Conservation (phyloP, 345 rosid species). For the Eucalyptus decipiens region DNA sequence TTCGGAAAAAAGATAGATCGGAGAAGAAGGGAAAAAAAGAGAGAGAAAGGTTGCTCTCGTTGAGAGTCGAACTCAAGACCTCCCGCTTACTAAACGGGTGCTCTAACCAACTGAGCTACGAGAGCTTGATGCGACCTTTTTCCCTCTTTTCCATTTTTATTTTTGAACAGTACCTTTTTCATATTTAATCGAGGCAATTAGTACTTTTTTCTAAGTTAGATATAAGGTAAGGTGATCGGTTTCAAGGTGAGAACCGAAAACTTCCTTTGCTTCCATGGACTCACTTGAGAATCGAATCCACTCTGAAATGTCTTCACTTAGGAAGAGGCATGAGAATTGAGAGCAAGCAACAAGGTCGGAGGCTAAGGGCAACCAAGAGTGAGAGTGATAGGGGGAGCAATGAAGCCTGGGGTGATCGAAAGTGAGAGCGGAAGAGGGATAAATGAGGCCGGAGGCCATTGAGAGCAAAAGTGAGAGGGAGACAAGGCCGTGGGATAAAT, state of each 20-base stretch:
- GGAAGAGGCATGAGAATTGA: too few relatives aligned
- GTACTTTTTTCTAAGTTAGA: not conserved
- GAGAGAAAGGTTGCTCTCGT: constrained; percentile 26
- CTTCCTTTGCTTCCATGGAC: too few relatives aligned
- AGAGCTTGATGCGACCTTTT: not conserved
- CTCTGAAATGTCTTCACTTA: too few relatives aligned
- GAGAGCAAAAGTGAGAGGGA: not conserved
- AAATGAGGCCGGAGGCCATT: fast-evolving
- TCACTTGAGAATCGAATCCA: fast-evolving
- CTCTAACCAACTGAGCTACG: constrained; percentile 13
- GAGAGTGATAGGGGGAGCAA: not conserved
- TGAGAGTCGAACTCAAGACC: constrained; percentile 95
- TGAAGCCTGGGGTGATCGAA: fast-evolving
- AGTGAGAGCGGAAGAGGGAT: not conserved
- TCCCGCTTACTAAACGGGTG: constrained; percentile 95
- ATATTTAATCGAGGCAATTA: not conserved
- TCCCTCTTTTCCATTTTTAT: fast-evolving
- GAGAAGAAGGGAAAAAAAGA: not conserved
- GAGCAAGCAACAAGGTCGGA: fast-evolving
- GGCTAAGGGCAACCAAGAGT: fast-evolving
- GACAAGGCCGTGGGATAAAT: fast-evolving
- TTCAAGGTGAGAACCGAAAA: fast-evolving
- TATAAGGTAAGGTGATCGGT: not conserved
- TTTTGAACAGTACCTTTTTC: fast-evolving
- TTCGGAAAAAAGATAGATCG: not conserved